phyloP scores from a whole-genome alignment of 2,329 filamentous ascomycete species.

The Ophiocordyceps australis region DNA sequence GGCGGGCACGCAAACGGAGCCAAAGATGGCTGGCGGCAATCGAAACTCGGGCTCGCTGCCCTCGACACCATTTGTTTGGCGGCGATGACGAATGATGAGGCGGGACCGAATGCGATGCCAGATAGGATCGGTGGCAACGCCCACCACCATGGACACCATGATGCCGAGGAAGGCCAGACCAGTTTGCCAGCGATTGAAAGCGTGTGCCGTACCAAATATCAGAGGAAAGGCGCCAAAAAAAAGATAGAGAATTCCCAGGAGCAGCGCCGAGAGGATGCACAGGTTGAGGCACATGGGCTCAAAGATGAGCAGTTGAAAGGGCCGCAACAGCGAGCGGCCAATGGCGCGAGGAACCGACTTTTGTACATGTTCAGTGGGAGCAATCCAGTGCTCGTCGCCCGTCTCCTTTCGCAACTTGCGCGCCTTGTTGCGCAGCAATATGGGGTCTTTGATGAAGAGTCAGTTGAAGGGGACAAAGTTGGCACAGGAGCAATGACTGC shows the following conservation, averaged over 20 bases:
- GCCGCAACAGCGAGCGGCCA: slow-evolving; percentile 40
- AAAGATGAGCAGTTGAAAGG: slow-evolving; percentile 60
- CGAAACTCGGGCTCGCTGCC: slow-evolving; percentile 74
- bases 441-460: no score
- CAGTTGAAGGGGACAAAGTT: no score
- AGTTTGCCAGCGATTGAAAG: slow-evolving; percentile 60
- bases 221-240: slow-evolving; percentile 82
- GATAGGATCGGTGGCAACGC: slow-evolving; percentile 43
- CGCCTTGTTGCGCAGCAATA: slow-evolving; percentile 59
- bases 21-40: slow-evolving; percentile 56
- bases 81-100: slow-evolving; percentile 35
- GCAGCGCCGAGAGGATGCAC: slow-evolving; percentile 64
- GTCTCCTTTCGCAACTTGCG: slow-evolving; percentile 51
- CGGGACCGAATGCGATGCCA: slow-evolving; percentile 42
- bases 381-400: slow-evolving; percentile 57
- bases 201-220: slow-evolving; percentile 57
- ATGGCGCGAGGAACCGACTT: slow-evolving; percentile 49
- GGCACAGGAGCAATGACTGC: slow-evolving; percentile 4
- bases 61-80: slow-evolving; percentile 29
- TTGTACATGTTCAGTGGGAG: slow-evolving; percentile 56
- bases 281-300: slow-evolving; percentile 78
- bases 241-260: slow-evolving; percentile 77
- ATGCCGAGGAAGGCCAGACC: slow-evolving; percentile 66
- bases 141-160: slow-evolving; percentile 47
- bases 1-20: slow-evolving; percentile 60